A percentile compares a stretch with the other conserved stretches of the same genome.
Evolutionary conservation across 1,284 basidiomycete species (phyloP).

Genomic region (Papiliotrema terrestris): DNA sequence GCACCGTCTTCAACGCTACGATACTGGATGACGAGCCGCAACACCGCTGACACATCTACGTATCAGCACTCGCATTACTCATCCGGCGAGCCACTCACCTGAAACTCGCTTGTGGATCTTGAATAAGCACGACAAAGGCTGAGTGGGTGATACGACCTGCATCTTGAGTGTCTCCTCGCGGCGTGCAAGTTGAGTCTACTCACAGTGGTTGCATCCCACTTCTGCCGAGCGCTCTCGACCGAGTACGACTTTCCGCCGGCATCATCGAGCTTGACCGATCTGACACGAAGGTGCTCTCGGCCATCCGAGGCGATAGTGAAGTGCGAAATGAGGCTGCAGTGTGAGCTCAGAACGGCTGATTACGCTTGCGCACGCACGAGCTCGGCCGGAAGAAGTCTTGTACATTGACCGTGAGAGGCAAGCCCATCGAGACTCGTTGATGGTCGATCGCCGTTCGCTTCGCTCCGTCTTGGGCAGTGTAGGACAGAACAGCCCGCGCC

Average conservation of each 20-base stretch:
- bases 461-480: slow-evolving; percentile 9
- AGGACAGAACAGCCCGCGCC: slow-evolving; percentile 30
- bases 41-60: slow-evolving; percentile 14
- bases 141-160: slow-evolving; percentile 33
- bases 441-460: slow-evolving; percentile 23
- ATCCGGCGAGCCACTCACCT: slow-evolving; percentile 1
- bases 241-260: slow-evolving; percentile 11
- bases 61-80: not conserved
- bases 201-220: slow-evolving; percentile 20
- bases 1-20: slow-evolving; percentile 37
- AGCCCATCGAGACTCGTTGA: slow-evolving; percentile 37
- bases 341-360: not conserved
- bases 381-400: slow-evolving; percentile 50
- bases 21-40: slow-evolving; percentile 38
- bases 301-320: slow-evolving; percentile 49
- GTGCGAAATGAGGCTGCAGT: slow-evolving; percentile 42
- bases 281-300: slow-evolving; percentile 37
- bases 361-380: slow-evolving; percentile 23
- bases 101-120: slow-evolving; percentile 24
- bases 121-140: slow-evolving; percentile 43
- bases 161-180: not conserved
- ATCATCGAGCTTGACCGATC: slow-evolving; percentile 23
- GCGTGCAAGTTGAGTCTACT: slow-evolving; percentile 4
- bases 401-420: slow-evolving; percentile 50
- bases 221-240: slow-evolving; percentile 6